Evolutionary conservation across 202 grass and related monocot genomes (phyloP).

Genomic region (Digitaria exilis): DNA sequence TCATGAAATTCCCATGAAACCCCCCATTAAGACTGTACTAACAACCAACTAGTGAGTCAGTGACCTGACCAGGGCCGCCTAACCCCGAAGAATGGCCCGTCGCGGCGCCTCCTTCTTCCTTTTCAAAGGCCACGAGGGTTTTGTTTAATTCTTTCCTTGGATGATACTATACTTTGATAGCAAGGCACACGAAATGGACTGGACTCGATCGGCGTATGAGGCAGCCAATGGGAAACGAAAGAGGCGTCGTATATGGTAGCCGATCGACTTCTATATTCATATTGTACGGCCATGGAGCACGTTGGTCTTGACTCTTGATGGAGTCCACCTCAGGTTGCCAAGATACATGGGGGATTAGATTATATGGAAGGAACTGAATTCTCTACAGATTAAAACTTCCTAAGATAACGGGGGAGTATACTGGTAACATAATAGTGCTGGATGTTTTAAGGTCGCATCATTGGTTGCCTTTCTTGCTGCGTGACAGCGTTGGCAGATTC

Average conservation of each 20-base stretch:
- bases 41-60: too few species aligned
- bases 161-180: not conserved
- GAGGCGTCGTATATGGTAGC: not conserved
- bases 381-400: not conserved
- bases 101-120: too few species aligned
- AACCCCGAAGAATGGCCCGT: too few species aligned
- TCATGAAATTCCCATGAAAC: too few species aligned
- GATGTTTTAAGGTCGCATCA: not conserved
- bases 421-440: not conserved
- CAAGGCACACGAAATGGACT: not conserved
- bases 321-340: not conserved
- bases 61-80: too few species aligned
- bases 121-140: not conserved
- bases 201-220: not conserved
- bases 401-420: not conserved
- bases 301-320: not conserved
- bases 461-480: not conserved
- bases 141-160: not conserved
- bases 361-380: not conserved
- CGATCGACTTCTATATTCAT: not conserved
- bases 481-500: not conserved
- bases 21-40: too few species aligned
- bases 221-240: not conserved
- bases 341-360: not conserved
- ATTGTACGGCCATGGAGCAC: not conserved